phyloP scores from a whole-genome alignment of 108 stramenopile species.

The Stephanodiscus minutulus region DNA sequence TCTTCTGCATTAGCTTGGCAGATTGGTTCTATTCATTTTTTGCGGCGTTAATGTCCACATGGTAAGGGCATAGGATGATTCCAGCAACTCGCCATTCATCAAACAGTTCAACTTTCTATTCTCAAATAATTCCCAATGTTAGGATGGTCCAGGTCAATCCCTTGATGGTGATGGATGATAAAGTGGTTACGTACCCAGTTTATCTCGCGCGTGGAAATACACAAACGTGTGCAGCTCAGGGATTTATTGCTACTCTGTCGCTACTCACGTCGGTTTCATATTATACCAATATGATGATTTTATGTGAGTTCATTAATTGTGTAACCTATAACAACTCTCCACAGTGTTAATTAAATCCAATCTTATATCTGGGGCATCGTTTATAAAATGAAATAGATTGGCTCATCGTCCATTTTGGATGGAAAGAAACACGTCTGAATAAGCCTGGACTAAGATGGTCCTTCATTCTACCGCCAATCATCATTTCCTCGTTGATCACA shows the following conservation, averaged over 20 bases:
- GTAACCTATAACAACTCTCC: background rate
- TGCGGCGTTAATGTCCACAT: constrained; percentile 1
- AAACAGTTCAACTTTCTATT: background rate
- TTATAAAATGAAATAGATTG: background rate
- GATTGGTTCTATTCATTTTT: background rate
- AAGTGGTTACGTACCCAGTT: too few relatives aligned
- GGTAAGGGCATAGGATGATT: background rate
- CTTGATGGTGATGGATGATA: background rate
- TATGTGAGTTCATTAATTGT: constrained; percentile 4
- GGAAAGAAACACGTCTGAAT: background rate
- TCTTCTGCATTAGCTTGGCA: background rate
- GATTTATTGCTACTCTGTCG: background rate
- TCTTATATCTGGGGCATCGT: too few relatives aligned
- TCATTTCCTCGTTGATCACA: background rate
- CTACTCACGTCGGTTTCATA: too few relatives aligned
- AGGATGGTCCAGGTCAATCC: background rate
- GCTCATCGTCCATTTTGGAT: constrained; percentile 1
- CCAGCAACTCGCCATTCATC: too few relatives aligned
- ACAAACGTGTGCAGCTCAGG: background rate
- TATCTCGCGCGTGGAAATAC: constrained; percentile 6
- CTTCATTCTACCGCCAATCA: constrained; percentile 9
- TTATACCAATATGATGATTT: background rate
- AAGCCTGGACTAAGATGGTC: background rate
- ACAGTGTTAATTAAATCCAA: too few relatives aligned
- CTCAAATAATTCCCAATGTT: background rate